Base-by-base conservation (phyloP, 75 land plant genomes). In the Isoetes taiwanensis region DNA sequence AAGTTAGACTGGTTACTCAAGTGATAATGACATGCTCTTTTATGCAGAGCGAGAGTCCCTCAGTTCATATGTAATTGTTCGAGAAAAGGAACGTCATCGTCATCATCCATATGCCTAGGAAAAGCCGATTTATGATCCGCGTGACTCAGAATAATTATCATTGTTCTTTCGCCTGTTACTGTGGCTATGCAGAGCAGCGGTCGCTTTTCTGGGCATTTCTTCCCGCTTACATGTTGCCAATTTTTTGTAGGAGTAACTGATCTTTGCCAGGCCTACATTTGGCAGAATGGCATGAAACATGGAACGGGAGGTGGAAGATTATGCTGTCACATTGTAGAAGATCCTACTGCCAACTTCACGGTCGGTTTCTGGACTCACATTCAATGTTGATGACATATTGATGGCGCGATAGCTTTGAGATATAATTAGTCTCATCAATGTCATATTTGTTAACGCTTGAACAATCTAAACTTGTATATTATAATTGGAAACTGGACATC, bases 81-180 rank as follows among this genome's bases (percentile, higher is more conserved):
- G 80, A 16, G 83, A 80, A 41, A 74, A 74, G 41, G 82, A 78
- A 30, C 72, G 82, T 1, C 78, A 78, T 41, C 72, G 81, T 32
- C 82, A 74, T 62, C 81, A 78, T 46, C 81, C 64, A 24, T 73
- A 74, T 43, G 56, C 62, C n/a, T 74, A n/a, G n/a, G 61, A 73
- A 5, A 9, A 1, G 21, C 31, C 32, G 28, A 19, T 23, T 40
- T 35, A 20, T 50, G 71, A 29, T 6, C 63, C 16, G 28, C 30
- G 46, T 59, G 2, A 24, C 28, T 46, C 61, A 54, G 5, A 23
- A 1, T 41, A 0, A 37, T 9, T 9, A 37, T 37, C 39, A 37
- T 37, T 14, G 9, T 37, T 37, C 9, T 37, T 37, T 37, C 12
- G 14, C 39, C 39, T 37, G 12, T 37, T 10, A 14, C 9, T 37